A percentile compares a stretch with the other conserved stretches of the same genome.
phyloP scores from a whole-genome alignment of 768 basidiomycete species.

The Kwoniella dejecticola region DNA sequence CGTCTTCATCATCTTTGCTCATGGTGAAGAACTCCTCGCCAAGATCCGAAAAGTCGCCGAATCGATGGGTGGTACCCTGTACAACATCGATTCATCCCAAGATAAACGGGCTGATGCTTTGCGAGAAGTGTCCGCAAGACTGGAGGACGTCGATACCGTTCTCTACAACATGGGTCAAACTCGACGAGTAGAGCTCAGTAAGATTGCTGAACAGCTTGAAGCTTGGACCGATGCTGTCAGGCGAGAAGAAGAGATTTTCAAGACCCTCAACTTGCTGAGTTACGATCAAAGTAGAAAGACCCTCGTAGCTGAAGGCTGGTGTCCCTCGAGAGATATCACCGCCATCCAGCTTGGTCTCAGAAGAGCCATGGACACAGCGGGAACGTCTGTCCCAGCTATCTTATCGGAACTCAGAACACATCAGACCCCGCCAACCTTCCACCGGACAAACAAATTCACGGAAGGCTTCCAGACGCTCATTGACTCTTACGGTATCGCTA shows the following conservation, averaged over 20 bases:
- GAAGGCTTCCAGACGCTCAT: conserved; percentile 97
- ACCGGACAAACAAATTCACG: conserved; percentile 92
- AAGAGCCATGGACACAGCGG: conserved; percentile 90
- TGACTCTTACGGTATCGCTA: conserved; percentile 93
- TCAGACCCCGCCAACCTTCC: conserved; percentile 93
- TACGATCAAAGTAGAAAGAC: conserved; percentile 94
- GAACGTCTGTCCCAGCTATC: conserved; percentile 88
- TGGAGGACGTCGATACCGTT: conserved; percentile 88
- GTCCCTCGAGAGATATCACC: conserved; percentile 86
- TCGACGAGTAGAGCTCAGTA: conserved; percentile 77
- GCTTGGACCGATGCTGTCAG: conserved; percentile 92
- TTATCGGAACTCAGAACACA: conserved; percentile 83
- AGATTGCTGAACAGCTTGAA: conserved; percentile 77
- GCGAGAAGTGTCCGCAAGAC: conserved; percentile 78
- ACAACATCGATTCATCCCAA: conserved; percentile 91
- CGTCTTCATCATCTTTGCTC: conserved; percentile 99
- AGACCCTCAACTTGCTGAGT: conserved; percentile 92
- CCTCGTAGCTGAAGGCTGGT: conserved; percentile 96
- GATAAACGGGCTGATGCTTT: conserved; percentile 90
- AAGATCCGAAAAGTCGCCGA: conserved; percentile 98
- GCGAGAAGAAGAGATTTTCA: conserved; percentile 95
- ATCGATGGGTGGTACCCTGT: conserved; percentile 97
- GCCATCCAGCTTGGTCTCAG: conserved; percentile 82
- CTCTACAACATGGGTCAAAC: conserved; percentile 85
- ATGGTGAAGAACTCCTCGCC: conserved; percentile 84